Conservation (phyloP, 1,139 yeast genomes). For the Zygoascus sp. region DNA sequence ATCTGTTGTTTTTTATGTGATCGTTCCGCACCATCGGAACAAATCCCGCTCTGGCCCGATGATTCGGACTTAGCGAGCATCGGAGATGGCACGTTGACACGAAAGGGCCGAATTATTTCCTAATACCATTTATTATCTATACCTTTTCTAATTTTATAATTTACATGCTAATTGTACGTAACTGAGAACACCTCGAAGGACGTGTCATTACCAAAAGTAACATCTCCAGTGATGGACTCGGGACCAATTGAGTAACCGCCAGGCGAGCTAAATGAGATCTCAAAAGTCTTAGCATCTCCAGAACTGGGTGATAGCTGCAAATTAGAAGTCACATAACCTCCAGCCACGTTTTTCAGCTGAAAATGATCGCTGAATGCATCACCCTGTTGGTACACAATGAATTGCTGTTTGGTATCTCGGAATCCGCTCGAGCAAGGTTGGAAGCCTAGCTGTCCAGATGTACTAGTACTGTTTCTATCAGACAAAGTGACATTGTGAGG, state of each 20-base stretch:
- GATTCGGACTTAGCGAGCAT: background rate
- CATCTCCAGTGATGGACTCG: background rate
- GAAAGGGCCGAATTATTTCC: background rate
- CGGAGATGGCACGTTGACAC: too few relatives aligned
- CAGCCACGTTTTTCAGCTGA: background rate
- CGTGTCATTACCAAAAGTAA: background rate
- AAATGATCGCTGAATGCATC: slow-evolving; percentile 11
- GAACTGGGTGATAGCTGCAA: background rate
- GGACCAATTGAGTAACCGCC: background rate
- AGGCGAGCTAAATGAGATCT: background rate
- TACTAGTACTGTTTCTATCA: background rate
- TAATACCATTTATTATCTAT: background rate
- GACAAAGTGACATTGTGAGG: background rate
- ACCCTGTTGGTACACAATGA: slow-evolving; percentile 9
- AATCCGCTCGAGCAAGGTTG: background rate
- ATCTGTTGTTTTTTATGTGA: background rate
- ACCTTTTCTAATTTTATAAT: background rate
- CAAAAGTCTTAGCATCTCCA: background rate
- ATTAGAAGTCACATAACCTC: slow-evolving; percentile 1
- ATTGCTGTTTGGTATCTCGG: slow-evolving; percentile 1
- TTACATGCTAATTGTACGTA: background rate
- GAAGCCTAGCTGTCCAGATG: background rate
- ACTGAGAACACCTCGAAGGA: background rate
- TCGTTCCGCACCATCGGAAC: background rate
- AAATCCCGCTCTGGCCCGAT: background rate